A percentile compares a stretch with the other conserved stretches of the same genome.
These are phyloP conservation scores for Coelastrella sp. DNA, from an alignment of 139 green algal genomes.

Conservation along the genomic window DNA sequence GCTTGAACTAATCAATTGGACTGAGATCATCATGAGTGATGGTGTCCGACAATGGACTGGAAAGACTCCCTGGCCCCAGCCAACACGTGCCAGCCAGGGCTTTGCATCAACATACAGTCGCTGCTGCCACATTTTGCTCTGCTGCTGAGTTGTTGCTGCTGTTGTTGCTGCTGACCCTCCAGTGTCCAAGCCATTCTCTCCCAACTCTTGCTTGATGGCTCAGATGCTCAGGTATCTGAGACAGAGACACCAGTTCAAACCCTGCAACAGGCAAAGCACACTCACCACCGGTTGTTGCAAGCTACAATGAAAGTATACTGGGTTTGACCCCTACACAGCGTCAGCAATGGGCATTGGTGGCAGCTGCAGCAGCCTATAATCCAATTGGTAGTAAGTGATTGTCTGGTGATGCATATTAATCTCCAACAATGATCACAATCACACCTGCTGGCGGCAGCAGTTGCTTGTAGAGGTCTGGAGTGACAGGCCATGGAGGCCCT, in stretches of 20 bases:
- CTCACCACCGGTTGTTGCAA: neutral
- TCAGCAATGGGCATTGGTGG: neutral
- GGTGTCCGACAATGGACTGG: too few species aligned
- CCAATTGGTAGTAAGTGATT: neutral
- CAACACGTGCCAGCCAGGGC: too few species aligned
- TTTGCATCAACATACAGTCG: too few species aligned
- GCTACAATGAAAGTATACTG: neutral
- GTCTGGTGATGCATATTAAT: neutral
- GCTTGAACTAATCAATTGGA: too few species aligned
- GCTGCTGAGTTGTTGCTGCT: neutral
- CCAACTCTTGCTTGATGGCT: slow-evolving; percentile 12
- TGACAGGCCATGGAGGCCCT: slow-evolving; percentile 17
- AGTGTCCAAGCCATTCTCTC: slow-evolving; percentile 27
- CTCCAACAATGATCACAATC: neutral
- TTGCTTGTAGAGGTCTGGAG: neutral
- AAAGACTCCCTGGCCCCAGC: too few species aligned
- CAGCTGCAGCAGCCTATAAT: slow-evolving; percentile 3
- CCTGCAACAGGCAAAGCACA: neutral
- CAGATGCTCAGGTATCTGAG: neutral
- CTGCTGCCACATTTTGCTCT: neutral
- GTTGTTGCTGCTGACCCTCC: neutral
- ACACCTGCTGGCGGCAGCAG: slow-evolving; percentile 15
- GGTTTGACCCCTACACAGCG: neutral
- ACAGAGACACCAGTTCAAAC: slow-evolving; percentile 20
- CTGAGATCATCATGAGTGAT: too few species aligned